A percentile compares a stretch with the other conserved stretches of the same genome.
These are phyloP conservation scores for Thinopyrum elongatum DNA, from an alignment of 176 grass and related monocot species.

Conservation along the genomic window DNA sequence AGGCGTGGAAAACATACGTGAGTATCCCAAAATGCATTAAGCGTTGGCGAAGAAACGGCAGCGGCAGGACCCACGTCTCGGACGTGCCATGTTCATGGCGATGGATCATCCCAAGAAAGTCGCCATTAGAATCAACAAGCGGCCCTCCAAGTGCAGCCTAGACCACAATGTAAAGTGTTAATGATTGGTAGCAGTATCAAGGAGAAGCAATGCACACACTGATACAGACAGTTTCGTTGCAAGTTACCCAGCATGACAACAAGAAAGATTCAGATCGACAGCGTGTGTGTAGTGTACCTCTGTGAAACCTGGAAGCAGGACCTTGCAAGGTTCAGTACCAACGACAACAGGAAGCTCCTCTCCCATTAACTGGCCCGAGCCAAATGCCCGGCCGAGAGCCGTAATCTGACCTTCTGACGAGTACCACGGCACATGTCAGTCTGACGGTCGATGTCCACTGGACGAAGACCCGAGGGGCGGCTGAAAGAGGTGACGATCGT, in stretches of 20 bases:
- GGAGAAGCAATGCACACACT: too few relatives aligned
- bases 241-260: too few relatives aligned
- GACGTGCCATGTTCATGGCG: background rate
- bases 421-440: too few relatives aligned
- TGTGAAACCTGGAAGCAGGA: background rate
- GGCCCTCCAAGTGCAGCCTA: background rate
- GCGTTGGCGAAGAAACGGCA: background rate
- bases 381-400: background rate
- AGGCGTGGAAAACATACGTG: background rate
- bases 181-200: too few relatives aligned
- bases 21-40: conserved; percentile 2
- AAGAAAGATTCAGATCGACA: background rate
- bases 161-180: too few relatives aligned
- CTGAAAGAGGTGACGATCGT: background rate
- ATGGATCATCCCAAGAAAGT: background rate
- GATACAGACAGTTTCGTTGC: too few relatives aligned
- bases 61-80: background rate
- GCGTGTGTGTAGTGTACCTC: background rate
- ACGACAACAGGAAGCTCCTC: background rate
- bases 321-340: background rate
- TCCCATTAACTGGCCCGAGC: background rate
- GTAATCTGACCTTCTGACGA: background rate
- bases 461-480: too few relatives aligned
- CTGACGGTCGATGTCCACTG: too few relatives aligned
- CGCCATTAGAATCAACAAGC: background rate